phyloP scores from a whole-genome alignment of 1,284 basidiomycete species.

The Ustilago shanxiensis region DNA sequence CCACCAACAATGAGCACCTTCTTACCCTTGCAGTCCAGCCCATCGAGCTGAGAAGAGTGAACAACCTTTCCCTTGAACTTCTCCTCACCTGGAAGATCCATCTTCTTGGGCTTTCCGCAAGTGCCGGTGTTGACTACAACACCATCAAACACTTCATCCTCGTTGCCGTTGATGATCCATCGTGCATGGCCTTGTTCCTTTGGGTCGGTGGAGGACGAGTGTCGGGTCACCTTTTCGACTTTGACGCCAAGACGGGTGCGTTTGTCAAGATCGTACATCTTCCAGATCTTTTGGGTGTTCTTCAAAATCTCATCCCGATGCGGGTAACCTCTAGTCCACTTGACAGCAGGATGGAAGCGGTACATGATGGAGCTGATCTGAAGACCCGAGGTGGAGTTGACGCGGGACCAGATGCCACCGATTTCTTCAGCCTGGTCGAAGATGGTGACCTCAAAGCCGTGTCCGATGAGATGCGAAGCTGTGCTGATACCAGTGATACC shows the following conservation, averaged over 20 bases:
- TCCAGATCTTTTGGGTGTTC: slow-evolving; percentile 75
- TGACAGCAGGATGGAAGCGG: slow-evolving; percentile 64
- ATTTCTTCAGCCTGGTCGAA: slow-evolving; percentile 68
- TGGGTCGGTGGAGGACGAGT: slow-evolving; percentile 67
- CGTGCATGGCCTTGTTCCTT: slow-evolving; percentile 71
- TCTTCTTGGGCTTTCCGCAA: slow-evolving; percentile 75
- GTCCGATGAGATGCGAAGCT: slow-evolving; percentile 68
- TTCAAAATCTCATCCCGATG: slow-evolving; percentile 75
- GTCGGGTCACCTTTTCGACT: slow-evolving; percentile 63
- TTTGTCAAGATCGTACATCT: slow-evolving; percentile 74
- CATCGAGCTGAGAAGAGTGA: slow-evolving; percentile 75
- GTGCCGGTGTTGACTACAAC: slow-evolving; percentile 75
- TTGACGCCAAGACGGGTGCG: slow-evolving; percentile 74
- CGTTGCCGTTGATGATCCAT: slow-evolving; percentile 74
- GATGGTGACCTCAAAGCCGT: slow-evolving; percentile 69
- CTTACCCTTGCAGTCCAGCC: slow-evolving; percentile 72
- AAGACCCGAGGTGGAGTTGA: slow-evolving; percentile 76
- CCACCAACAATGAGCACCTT: slow-evolving; percentile 73
- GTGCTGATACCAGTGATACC: slow-evolving; percentile 70
- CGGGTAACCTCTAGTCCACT: slow-evolving; percentile 72
- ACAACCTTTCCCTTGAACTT: slow-evolving; percentile 73
- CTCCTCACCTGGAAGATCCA: slow-evolving; percentile 73
- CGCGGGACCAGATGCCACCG: slow-evolving; percentile 76
- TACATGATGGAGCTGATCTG: slow-evolving; percentile 76
- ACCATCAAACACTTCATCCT: slow-evolving; percentile 74